Base-by-base conservation (phyloP, 2,329 filamentous ascomycete genomes). In the Chaetothyriales sp. region DNA sequence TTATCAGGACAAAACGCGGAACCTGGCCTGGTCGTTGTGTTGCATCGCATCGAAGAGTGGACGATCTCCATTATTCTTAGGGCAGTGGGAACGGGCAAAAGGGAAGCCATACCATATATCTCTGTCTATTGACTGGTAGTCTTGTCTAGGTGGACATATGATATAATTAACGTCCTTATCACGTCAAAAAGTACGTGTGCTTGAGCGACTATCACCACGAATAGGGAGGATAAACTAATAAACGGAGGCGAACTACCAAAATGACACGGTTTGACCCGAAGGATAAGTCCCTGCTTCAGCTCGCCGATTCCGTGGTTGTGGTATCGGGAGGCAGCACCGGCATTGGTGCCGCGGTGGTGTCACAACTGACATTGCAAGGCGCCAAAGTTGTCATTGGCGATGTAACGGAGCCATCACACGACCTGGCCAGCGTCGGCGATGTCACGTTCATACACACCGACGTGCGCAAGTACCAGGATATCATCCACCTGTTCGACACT, bases 331-430 rank as follows among this genome's bases (percentile, higher is more conserved):
- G 50, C 2, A 49, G 53, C 18, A 53, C 46, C 22, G 68, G 68
- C 18, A 67, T 71, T 50, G 69, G 68, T 5, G 64, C 69, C 51
- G 60, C 58, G 0, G 68, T 63, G 18, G 64, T 66, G 0, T 43
- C 43, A 39, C 36, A n/a, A 15, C 47, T 42, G 26, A 19, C 18
- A 19, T 44, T 26, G 19, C 46, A 18, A 25, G 51, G 49, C 22
- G 44, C 51, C 8, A 53, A 51, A 28, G 49, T 53, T 20, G 20
- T 53, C 26, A 44, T 53, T 28, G 51, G 48, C 26, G 51, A 53
- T 26, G 45, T 47, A 20, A 26, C 45, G 9, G 45, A 15, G 10
- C 26, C 45, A 6, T 15, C 32, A 39, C 32, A 39, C 12, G 20
- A 25, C 8, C 47, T 49, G 6, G 9, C 5, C 18, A 45, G 28